A percentile compares a stretch with the other conserved stretches of the same genome.
phyloP scores from a whole-genome alignment of 2,329 filamentous ascomycete species.

The Elsinoe batatas region DNA sequence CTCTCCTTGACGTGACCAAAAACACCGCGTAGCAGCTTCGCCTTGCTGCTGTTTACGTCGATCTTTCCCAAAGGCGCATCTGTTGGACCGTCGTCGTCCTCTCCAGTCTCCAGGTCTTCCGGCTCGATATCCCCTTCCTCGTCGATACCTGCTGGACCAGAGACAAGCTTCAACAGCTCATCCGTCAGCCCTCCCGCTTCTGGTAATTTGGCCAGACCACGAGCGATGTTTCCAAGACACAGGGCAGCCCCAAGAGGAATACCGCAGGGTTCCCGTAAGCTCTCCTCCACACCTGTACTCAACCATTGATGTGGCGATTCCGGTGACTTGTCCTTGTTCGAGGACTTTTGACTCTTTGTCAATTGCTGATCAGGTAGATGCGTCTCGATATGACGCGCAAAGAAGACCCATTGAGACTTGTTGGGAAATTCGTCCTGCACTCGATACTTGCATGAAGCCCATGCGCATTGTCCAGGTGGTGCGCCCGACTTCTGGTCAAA shows the following conservation, averaged over 20 bases:
- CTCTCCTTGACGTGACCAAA: constrained; percentile 57
- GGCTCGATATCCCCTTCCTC: constrained; percentile 33
- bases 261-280: constrained; percentile 52
- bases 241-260: constrained; percentile 70
- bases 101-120: constrained; percentile 21
- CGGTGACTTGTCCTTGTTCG: constrained; percentile 24
- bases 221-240: constrained; percentile 67
- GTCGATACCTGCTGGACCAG: constrained; percentile 52
- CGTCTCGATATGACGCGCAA: constrained; percentile 52
- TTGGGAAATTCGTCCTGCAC: background rate
- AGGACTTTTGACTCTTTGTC: constrained; percentile 15
- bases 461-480: background rate
- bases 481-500: constrained; percentile 36
- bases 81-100: constrained; percentile 33
- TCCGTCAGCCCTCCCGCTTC: constrained; percentile 18
- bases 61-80: background rate
- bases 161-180: constrained; percentile 24
- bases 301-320: constrained; percentile 11
- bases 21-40: constrained; percentile 49
- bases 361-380: constrained; percentile 46
- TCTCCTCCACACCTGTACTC: constrained; percentile 8
- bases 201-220: constrained; percentile 31
- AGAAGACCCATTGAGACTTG: constrained; percentile 19
- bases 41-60: background rate
- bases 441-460: constrained; percentile 9